Evolutionary conservation across 805 yeast genomes (phyloP).

Genomic region (Pichia nakasei): DNA sequence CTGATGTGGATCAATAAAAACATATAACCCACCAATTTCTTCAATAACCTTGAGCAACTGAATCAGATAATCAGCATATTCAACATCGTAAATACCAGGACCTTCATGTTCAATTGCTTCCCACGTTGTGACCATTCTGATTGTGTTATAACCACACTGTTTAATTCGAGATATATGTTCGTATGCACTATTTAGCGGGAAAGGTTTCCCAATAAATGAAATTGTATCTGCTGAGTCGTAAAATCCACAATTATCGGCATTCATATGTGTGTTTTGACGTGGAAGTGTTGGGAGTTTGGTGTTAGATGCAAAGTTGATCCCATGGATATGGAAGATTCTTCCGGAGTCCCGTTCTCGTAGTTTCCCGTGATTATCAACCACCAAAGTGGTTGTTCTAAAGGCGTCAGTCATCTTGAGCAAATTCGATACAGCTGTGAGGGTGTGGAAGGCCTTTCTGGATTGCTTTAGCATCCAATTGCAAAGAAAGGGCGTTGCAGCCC

Average conservation of each 20-base stretch:
- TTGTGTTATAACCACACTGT: slow-evolving; percentile 72
- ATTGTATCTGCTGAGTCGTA: slow-evolving; percentile 62
- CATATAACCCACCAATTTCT: slow-evolving; percentile 63
- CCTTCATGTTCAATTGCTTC: slow-evolving; percentile 87
- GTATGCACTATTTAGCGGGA: slow-evolving; percentile 64
- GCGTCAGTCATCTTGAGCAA: not conserved
- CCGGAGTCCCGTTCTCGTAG: slow-evolving; percentile 46
- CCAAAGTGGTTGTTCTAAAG: slow-evolving; percentile 16
- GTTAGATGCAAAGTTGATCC: slow-evolving; percentile 73
- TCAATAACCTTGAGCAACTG: slow-evolving; percentile 49
- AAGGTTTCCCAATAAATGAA: slow-evolving; percentile 79
- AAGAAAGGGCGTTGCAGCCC: no score
- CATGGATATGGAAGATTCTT: slow-evolving; percentile 57
- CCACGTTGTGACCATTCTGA: slow-evolving; percentile 79
- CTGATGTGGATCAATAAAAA: slow-evolving; percentile 83
- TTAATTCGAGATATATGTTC: slow-evolving; percentile 62
- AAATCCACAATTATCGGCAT: slow-evolving; percentile 37
- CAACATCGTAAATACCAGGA: slow-evolving; percentile 75
- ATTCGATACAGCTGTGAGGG: not conserved
- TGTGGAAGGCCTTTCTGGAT: not conserved
- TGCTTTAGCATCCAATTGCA: not conserved
- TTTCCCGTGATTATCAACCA: slow-evolving; percentile 41
- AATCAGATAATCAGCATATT: slow-evolving; percentile 61
- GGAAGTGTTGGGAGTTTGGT: slow-evolving; percentile 65
- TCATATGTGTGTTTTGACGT: slow-evolving; percentile 30